Percentiles rank a stretch among this genome's conserved stretches.
phyloP scores from a whole-genome alignment of 2,329 filamentous ascomycete species.

The Chrysoporthe austroafricana region DNA sequence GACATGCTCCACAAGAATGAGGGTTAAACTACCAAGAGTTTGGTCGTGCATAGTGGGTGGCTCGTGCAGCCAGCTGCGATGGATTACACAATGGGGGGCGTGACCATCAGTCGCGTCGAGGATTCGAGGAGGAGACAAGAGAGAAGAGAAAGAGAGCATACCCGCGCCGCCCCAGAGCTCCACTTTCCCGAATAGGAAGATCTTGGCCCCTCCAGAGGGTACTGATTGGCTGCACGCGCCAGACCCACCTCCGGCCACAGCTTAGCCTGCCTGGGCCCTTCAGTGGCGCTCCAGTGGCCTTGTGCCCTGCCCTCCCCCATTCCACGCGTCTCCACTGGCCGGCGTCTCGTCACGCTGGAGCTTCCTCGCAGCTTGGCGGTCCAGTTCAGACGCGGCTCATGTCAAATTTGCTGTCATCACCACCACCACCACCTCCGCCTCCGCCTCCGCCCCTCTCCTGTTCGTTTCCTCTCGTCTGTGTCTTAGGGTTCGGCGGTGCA shows the following conservation, averaged over 20 bases:
- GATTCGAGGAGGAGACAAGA: background rate
- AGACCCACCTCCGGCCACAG: slow-evolving; percentile 14
- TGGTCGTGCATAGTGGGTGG: background rate
- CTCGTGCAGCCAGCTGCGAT: background rate
- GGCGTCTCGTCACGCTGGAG: slow-evolving; percentile 2
- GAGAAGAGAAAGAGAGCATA: background rate
- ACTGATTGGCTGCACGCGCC: slow-evolving; percentile 5
- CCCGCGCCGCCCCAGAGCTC: background rate
- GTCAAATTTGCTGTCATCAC: slow-evolving; percentile 23
- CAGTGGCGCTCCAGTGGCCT: no score
- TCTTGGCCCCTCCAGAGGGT: background rate
- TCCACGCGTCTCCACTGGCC: slow-evolving; percentile 21
- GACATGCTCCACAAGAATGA: background rate
- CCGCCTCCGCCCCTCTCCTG: slow-evolving; percentile 4
- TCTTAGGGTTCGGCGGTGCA: slow-evolving; percentile 14
- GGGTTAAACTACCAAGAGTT: background rate
- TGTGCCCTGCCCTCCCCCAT: background rate
- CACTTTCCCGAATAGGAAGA: slow-evolving; percentile 18
- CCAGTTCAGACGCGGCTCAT: slow-evolving; percentile 24
- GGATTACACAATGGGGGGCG: background rate
- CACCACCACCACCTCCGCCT: slow-evolving; percentile 8
- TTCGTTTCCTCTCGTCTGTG: slow-evolving; percentile 16
- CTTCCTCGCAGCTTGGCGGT: background rate
- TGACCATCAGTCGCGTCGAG: slow-evolving; percentile 14
- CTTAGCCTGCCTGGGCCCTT: background rate